A percentile compares a stretch with the other conserved stretches of the same genome.
Evolutionary conservation across 345 rosid genomes (phyloP).

Genomic region (Corymbia maculata): DNA sequence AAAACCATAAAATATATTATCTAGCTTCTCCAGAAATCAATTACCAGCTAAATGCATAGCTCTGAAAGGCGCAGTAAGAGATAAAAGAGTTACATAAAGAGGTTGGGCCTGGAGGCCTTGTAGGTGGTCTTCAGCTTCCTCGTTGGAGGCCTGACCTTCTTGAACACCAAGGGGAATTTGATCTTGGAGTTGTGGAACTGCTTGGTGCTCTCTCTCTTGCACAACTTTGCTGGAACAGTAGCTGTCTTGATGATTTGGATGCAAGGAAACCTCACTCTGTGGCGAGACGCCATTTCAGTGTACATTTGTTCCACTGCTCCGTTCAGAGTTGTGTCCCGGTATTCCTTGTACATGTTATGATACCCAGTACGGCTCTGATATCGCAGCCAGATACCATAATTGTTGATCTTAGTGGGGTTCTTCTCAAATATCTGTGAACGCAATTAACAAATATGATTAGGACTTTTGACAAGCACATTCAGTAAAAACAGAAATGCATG

Average conservation of each 20-base stretch:
- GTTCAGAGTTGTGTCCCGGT: constrained; percentile 19
- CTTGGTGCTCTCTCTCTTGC: constrained; percentile 37
- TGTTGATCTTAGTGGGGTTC: constrained; percentile 20
- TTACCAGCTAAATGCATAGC: neutral
- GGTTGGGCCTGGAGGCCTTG: constrained; percentile 32
- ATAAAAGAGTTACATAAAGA: constrained; percentile 13
- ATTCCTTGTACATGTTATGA: constrained; percentile 27
- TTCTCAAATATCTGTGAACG: constrained; percentile 20
- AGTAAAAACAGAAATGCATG: neutral
- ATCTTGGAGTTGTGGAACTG: constrained; percentile 32
- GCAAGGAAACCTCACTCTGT: constrained; percentile 30
- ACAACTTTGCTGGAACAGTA: constrained; percentile 26
- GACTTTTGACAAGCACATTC: neutral
- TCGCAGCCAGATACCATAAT: constrained; percentile 19
- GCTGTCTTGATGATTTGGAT: constrained; percentile 29
- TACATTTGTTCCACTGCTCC: constrained; percentile 33
- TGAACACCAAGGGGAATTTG: constrained; percentile 28
- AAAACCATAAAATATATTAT: neutral
- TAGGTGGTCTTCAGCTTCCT: constrained; percentile 37
- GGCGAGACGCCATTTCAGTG: constrained; percentile 33
- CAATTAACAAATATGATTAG: neutral
- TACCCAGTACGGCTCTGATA: constrained; percentile 23
- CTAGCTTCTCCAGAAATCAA: neutral
- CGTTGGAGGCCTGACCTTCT: constrained; percentile 31
- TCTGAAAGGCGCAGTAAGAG: neutral